Evolutionary conservation across 2,329 filamentous ascomycete species (phyloP).

Genomic region (Colletotrichum cuscutae): DNA sequence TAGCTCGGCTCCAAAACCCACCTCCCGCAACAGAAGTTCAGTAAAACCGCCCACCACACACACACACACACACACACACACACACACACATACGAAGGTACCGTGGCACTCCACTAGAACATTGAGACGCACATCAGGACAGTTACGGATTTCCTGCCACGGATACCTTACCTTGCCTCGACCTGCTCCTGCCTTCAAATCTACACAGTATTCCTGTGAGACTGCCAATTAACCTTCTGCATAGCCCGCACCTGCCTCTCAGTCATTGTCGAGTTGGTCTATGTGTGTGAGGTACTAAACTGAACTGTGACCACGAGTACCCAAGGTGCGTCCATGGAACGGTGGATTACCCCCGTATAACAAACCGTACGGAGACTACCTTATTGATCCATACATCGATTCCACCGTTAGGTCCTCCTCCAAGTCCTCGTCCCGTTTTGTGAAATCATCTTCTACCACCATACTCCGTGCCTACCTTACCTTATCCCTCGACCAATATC

Average conservation of each 20-base stretch:
- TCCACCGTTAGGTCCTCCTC: background rate
- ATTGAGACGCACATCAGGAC: background rate
- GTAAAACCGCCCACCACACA: background rate
- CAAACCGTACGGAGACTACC: background rate
- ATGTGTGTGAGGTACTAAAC: too few species aligned
- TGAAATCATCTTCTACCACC: slow-evolving; percentile 9
- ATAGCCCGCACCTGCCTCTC: background rate
- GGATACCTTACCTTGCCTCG: background rate
- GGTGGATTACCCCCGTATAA: background rate
- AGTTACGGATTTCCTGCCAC: slow-evolving; percentile 8
- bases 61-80: background rate
- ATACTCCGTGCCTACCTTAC: too few species aligned
- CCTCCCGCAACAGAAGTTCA: slow-evolving; percentile 30
- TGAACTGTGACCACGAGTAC: too few species aligned
- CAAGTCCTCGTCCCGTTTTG: slow-evolving; percentile 10
- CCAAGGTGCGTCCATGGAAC: too few species aligned
- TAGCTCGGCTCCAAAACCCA: slow-evolving; percentile 30
- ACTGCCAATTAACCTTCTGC: background rate
- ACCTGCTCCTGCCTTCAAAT: background rate
- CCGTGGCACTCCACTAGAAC: slow-evolving; percentile 1
- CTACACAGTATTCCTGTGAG: too few species aligned
- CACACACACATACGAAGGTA: too few species aligned
- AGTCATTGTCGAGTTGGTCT: too few species aligned
- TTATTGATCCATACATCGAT: background rate
- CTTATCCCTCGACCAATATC: slow-evolving; percentile 4